phyloP scores from a whole-genome alignment of 805 yeast genomes.

The Starmerella lactis-condensi region DNA sequence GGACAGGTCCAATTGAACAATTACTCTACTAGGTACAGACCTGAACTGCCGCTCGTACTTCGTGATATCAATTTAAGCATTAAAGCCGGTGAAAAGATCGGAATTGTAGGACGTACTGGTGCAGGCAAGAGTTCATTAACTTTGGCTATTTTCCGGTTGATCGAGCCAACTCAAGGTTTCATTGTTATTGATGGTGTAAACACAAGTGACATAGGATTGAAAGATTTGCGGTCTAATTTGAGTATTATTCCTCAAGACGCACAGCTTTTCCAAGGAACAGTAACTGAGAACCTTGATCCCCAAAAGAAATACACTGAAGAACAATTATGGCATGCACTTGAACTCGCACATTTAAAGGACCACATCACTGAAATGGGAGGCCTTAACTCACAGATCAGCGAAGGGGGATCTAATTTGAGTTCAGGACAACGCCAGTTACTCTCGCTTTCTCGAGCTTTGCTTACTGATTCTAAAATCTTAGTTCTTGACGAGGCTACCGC shows the following conservation, averaged over 20 bases:
- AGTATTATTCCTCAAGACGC: slow-evolving; percentile 90
- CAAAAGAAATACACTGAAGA: slow-evolving; percentile 46
- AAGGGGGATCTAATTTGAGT: slow-evolving; percentile 73
- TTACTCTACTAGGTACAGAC: slow-evolving; percentile 72
- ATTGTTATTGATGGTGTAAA: slow-evolving; percentile 55
- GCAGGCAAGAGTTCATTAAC: slow-evolving; percentile 87
- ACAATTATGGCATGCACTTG: slow-evolving; percentile 67
- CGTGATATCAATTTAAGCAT: slow-evolving; percentile 46
- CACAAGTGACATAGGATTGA: slow-evolving; percentile 50
- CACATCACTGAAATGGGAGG: slow-evolving; percentile 40
- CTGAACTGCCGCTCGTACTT: slow-evolving; percentile 61
- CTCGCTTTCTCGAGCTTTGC: slow-evolving; percentile 68
- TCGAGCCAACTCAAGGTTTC: slow-evolving; percentile 55
- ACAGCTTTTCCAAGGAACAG: slow-evolving; percentile 73
- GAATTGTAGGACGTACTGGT: slow-evolving; percentile 94
- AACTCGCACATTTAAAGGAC: slow-evolving; percentile 54
- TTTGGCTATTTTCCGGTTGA: slow-evolving; percentile 64
- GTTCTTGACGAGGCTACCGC: slow-evolving; percentile 83
- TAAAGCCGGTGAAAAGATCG: slow-evolving; percentile 64
- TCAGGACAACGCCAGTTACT: slow-evolving; percentile 76
- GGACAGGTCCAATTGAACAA: slow-evolving; percentile 52
- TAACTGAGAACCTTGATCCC: slow-evolving; percentile 79
- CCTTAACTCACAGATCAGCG: slow-evolving; percentile 39
- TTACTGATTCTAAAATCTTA: slow-evolving; percentile 53
- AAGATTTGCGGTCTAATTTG: slow-evolving; percentile 55